Percentiles rank a stretch among this genome's conserved stretches.
phyloP scores from a whole-genome alignment of 2,329 filamentous ascomycete species.

The Trichoderma sp. region DNA sequence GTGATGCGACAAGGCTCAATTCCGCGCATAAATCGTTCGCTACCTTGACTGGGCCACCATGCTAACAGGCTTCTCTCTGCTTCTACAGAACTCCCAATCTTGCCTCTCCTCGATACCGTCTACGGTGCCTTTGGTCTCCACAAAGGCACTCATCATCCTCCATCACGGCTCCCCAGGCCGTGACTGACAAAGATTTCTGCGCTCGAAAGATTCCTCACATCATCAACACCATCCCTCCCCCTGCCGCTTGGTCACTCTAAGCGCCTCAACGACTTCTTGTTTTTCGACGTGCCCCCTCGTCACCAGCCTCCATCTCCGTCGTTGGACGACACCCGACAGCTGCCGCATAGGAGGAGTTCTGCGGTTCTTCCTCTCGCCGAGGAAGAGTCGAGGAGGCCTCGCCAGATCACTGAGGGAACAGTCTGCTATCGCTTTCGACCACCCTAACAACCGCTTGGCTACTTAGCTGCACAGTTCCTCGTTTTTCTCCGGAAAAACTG shows the following conservation, averaged over 20 bases:
- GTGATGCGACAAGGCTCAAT: background rate
- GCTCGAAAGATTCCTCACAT: conserved; percentile 65
- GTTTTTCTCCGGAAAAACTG: conserved; percentile 21
- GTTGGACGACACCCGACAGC: conserved; percentile 71
- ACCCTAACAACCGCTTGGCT: conserved; percentile 70
- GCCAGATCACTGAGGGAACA: conserved; percentile 87
- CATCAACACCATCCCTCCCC: conserved; percentile 66
- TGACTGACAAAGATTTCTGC: conserved; percentile 70
- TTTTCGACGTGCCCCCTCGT: conserved; percentile 54
- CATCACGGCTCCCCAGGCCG: conserved; percentile 67
- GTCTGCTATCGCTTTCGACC: conserved; percentile 94
- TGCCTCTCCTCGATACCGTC: conserved; percentile 15
- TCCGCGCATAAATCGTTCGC: background rate
- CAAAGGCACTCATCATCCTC: conserved; percentile 58
- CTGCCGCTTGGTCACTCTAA: conserved; percentile 52
- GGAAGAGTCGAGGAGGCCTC: conserved; percentile 99
- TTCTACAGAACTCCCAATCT: conserved; percentile 5
- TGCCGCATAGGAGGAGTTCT: conserved; percentile 99
- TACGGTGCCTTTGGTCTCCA: conserved; percentile 64
- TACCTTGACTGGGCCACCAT: background rate
- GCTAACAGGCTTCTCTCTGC: conserved; percentile 17
- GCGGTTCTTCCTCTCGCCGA: conserved; percentile 98
- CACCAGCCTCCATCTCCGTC: conserved; percentile 52
- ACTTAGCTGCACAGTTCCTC: conserved; percentile 32
- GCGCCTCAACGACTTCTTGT: conserved; percentile 53